Conservation (phyloP, 1,284 basidiomycete species). For the Boletus hoseneyae region DNA sequence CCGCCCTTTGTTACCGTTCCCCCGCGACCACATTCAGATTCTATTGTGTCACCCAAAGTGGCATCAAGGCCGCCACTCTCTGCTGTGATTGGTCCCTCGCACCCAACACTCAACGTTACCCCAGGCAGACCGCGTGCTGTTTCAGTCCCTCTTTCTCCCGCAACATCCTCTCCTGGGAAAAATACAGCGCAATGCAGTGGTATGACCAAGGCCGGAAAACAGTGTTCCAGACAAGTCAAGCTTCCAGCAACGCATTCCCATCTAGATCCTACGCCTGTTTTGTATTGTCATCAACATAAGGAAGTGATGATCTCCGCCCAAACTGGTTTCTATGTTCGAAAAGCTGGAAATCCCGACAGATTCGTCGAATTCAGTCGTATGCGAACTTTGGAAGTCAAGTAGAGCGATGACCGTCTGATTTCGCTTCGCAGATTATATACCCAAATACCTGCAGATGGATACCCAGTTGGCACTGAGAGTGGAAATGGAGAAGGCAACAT, state of each 20-base stretch:
- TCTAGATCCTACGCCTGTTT: constrained; percentile 35
- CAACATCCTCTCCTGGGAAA: constrained; percentile 25
- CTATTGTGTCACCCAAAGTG: constrained; percentile 7
- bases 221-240: constrained; percentile 61
- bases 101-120: constrained; percentile 7
- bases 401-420: constrained; percentile 14
- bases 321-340: constrained; percentile 56
- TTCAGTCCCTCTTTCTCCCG: constrained; percentile 34
- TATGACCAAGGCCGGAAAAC: constrained; percentile 60
- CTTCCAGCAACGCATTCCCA: constrained; percentile 40
- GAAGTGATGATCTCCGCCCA: constrained; percentile 48
- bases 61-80: constrained; percentile 4
- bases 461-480: constrained; percentile 60
- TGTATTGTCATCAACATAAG: constrained; percentile 67
- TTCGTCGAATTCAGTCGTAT: constrained; percentile 58
- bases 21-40: constrained; percentile 25
- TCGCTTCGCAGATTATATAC: constrained; percentile 59
- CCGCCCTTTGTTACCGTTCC: constrained; percentile 19
- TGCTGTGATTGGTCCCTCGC: constrained; percentile 5
- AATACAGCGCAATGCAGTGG: constrained; percentile 54
- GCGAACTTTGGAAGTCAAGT: constrained; percentile 7
- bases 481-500: constrained; percentile 69
- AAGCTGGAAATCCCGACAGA: constrained; percentile 36
- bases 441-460: constrained; percentile 56
- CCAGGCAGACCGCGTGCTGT: constrained; percentile 27